Evolutionary conservation across 805 yeast species (phyloP), one percentile per base, ranked within the genome.

Genomic region (Metschnikowia lunata): DNA sequence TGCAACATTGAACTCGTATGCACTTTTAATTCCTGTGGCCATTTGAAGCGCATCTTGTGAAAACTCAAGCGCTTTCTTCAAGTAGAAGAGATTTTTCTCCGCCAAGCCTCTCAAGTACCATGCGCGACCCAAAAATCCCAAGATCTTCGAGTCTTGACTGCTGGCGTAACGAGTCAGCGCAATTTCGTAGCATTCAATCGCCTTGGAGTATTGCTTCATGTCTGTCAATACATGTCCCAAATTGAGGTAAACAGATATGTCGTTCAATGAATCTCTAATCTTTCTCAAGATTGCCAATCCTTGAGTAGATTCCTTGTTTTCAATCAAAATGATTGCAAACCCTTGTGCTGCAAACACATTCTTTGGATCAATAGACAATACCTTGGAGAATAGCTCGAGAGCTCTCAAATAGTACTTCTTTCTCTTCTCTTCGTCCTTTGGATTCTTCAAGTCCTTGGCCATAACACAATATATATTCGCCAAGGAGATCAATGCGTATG

Each of bases 331-430:
- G 44, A 93, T 88, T 1, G 97, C 98, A 49, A 93, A 75, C 43
- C 99, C 99, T 64, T 93, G 99, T 1, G 99, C 98, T 6, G 99
- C 99, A 68, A 83, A 93, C 1, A 90, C 91, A 60, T 91, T 88
- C 53, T 76, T 73, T 2, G 90, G 80, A 66, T 93, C 98, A 27
- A 89, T 66, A 40, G 85, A 82, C 42, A 93, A 69, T 1, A 88
- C 97, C 66, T 93, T 93, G 57, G 88, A 86, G 62, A 81, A 91
- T 47, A 93, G 72, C 65, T 91, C 97, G 11, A 90, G 85, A n/a
- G 97, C 97, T 63, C 96, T 80, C 36, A 83, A 72, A 61, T 85
- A 91, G 43, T 88, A 84, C 51, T 83, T 85, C 52, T 80, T 80
- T 49, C 77, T 76, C 62, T 81, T 85, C 13, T 54, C 56, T 26